phyloP scores from a whole-genome alignment of 2,329 filamentous ascomycete genomes.

The Phaeomoniella chlamydospora region DNA sequence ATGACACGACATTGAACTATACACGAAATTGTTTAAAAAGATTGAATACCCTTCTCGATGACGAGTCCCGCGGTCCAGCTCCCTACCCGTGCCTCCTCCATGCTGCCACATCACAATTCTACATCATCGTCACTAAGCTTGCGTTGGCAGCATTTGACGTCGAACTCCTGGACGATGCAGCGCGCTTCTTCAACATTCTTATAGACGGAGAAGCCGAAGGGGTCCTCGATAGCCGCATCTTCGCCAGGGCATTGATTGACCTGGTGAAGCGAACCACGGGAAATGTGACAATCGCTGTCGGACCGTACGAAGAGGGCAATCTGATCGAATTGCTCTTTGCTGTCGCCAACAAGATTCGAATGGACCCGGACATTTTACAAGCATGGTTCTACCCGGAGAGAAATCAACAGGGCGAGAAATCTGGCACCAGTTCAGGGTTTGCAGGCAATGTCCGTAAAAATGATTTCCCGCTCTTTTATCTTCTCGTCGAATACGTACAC shows the following conservation, averaged over 20 bases:
- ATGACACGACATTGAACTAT: constrained; percentile 34
- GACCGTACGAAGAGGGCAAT: constrained; percentile 69
- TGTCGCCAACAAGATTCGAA: constrained; percentile 86
- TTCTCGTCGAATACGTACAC: constrained; percentile 92
- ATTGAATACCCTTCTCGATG: constrained; percentile 56
- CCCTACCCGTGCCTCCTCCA: constrained; percentile 88
- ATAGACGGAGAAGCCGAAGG: constrained; percentile 95
- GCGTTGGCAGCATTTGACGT: constrained; percentile 74
- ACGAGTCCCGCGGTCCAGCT: constrained; percentile 75
- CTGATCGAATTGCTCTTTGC: constrained; percentile 91
- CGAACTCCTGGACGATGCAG: constrained; percentile 69
- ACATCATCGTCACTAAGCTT: constrained; percentile 78
- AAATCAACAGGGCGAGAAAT: constrained; percentile 22
- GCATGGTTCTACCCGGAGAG: constrained; percentile 72
- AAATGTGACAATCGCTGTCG: constrained; percentile 46
- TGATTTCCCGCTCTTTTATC: constrained; percentile 91
- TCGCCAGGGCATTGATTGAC: constrained; percentile 76
- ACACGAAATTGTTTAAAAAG: constrained; percentile 39
- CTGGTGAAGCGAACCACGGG: constrained; percentile 64
- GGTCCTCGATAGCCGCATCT: constrained; percentile 73
- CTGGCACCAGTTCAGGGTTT: constrained; percentile 50
- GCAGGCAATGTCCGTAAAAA: constrained; percentile 75
- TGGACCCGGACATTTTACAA: constrained; percentile 72
- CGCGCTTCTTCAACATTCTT: constrained; percentile 76
- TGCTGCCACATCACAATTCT: constrained; percentile 74